Evolutionary conservation across 495 filamentous ascomycete genomes (phyloP).

Genomic region (Penicillium mononematosum): DNA sequence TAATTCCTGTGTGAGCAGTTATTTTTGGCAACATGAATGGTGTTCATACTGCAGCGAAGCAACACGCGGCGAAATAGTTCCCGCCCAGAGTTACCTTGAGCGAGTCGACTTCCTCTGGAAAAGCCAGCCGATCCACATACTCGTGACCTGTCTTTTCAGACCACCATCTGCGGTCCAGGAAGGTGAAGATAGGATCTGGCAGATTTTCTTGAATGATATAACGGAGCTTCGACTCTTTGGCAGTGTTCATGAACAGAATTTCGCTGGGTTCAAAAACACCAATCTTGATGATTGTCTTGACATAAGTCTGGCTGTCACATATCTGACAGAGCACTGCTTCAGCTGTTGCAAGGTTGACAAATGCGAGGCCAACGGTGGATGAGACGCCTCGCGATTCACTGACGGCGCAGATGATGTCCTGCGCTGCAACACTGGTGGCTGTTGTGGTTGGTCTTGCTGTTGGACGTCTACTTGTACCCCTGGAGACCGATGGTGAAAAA

Average conservation of each 20-base stretch:
- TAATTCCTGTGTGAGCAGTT: slow-evolving; percentile 36
- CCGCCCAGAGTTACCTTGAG: slow-evolving; percentile 74
- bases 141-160: slow-evolving; percentile 78
- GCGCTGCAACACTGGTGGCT: slow-evolving; percentile 69
- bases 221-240: slow-evolving; percentile 74
- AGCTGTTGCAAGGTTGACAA: slow-evolving; percentile 79
- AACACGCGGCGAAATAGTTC: slow-evolving; percentile 89
- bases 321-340: slow-evolving; percentile 87
- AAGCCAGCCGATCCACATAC: slow-evolving; percentile 75
- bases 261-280: slow-evolving; percentile 73
- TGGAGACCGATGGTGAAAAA: slow-evolving; percentile 26
- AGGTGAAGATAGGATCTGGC: slow-evolving; percentile 49
- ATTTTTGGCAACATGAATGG: slow-evolving; percentile 6
- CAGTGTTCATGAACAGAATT: slow-evolving; percentile 68
- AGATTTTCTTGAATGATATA: slow-evolving; percentile 72
- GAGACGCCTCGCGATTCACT: slow-evolving; percentile 84
- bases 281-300: slow-evolving; percentile 79
- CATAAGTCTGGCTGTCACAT: slow-evolving; percentile 84
- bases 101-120: slow-evolving; percentile 71
- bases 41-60: slow-evolving; percentile 74
- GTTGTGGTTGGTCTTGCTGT: slow-evolving; percentile 53
- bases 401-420: slow-evolving; percentile 85
- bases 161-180: slow-evolving; percentile 82
- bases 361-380: slow-evolving; percentile 84
- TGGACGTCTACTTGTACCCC: slow-evolving; percentile 41